These are phyloP conservation scores for Paralagenidium karlingii DNA, from an alignment of 352 stramenopile genomes.

Conservation along the genomic window DNA sequence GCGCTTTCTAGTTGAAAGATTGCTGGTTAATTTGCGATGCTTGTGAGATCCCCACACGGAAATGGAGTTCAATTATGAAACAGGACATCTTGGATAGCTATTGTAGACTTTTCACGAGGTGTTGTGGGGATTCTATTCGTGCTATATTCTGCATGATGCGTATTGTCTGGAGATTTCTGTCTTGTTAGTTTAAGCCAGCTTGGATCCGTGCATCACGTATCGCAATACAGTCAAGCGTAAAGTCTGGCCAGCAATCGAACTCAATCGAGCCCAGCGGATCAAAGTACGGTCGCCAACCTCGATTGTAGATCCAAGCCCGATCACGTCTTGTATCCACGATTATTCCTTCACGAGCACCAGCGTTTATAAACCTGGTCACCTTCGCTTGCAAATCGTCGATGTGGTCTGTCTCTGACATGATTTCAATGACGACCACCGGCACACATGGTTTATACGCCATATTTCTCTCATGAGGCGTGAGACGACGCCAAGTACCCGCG, in stretches of 20 bases:
- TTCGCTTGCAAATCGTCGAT: slow-evolving; percentile 9
- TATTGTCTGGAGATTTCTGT: no score
- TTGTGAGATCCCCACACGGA: no score
- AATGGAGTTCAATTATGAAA: no score
- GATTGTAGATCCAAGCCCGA: slow-evolving; percentile 14
- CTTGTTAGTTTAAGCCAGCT: no score
- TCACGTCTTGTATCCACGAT: slow-evolving; percentile 11
- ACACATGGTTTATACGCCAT: slow-evolving; percentile 4
- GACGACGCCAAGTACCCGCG: slow-evolving; percentile 3
- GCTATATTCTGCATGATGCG: no score
- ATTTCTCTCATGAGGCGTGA: slow-evolving; percentile 1
- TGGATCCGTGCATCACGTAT: no score
- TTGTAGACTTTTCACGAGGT: no score
- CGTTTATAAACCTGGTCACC: slow-evolving; percentile 10
- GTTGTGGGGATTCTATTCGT: no score
- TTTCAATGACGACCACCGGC: slow-evolving; percentile 6
- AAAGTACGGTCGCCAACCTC: slow-evolving; percentile 6
- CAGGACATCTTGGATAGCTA: no score
- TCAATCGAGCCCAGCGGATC: slow-evolving; percentile 9
- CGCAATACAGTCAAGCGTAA: slow-evolving; percentile 11
- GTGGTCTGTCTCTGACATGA: slow-evolving; percentile 7
- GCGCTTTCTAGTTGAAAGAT: no score
- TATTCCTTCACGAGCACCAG: slow-evolving; percentile 11
- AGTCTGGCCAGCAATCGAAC: slow-evolving; percentile 16
- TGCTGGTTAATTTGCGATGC: no score